Evolutionary conservation across 495 filamentous ascomycete genomes (phyloP).

Genomic region (Hamigera avellanea): DNA sequence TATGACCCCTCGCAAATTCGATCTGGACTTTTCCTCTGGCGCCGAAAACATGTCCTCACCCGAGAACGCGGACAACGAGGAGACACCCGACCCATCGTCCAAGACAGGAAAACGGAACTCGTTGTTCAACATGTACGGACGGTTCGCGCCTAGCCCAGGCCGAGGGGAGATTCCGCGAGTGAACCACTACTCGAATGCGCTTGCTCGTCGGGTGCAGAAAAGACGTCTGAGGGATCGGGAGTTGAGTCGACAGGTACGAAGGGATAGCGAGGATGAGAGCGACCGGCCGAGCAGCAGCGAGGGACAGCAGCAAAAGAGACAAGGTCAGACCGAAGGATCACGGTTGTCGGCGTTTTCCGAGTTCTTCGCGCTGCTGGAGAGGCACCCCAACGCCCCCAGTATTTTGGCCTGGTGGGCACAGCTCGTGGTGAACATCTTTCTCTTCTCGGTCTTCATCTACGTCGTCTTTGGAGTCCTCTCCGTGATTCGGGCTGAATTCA

Average conservation of each 20-base stretch:
- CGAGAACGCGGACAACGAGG: conserved; percentile 56
- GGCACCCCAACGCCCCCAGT: conserved; percentile 74
- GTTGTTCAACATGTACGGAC: conserved; percentile 30
- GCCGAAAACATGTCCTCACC: conserved; percentile 73
- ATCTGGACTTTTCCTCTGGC: conserved; percentile 63
- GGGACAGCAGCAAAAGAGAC: conserved; percentile 9
- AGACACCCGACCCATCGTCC: conserved; percentile 49
- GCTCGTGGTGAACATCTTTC: conserved; percentile 63
- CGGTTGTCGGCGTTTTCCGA: conserved; percentile 34
- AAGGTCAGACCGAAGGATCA: conserved; percentile 6
- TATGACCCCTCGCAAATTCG: conserved; percentile 66
- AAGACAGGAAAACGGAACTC: conserved; percentile 35
- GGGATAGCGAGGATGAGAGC: conserved; percentile 47
- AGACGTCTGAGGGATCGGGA: conserved; percentile 36
- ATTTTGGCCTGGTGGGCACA: conserved; percentile 81
- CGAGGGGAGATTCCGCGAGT: conserved; percentile 44
- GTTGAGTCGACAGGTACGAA: conserved; percentile 28
- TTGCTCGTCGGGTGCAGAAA: conserved; percentile 43
- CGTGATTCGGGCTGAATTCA: conserved; percentile 66
- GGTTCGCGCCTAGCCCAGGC: conserved; percentile 39
- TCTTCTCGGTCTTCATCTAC: conserved; percentile 56
- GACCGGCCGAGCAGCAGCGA: conserved; percentile 42
- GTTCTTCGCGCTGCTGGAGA: conserved; percentile 58
- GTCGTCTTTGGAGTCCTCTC: conserved; percentile 57
- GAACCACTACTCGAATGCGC: conserved; percentile 39